Evolutionary conservation across 2,329 filamentous ascomycete genomes (phyloP), one percentile per base, ranked within the genome.

Genomic region (Botrytis byssoidea): DNA sequence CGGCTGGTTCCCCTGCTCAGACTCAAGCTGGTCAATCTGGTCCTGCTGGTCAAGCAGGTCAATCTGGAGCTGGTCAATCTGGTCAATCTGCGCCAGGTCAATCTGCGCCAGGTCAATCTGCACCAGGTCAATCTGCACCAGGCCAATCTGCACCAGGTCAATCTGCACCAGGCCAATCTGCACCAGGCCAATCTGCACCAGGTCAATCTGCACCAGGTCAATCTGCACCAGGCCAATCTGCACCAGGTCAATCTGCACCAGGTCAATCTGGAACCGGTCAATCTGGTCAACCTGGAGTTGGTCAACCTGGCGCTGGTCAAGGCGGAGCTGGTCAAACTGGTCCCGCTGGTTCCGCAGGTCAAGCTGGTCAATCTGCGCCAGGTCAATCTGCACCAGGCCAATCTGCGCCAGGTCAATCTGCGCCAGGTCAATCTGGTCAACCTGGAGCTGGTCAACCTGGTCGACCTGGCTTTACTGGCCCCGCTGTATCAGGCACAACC

Each of bases 101-200:
- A 37, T 8, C 37, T 37, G 37, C 6, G 1, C 6, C 46, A 2
- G 10, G 22, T 37, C 37, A 37, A 37, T 8, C 37, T 37, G 37
- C 6, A 9, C 6, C 46, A 2, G 12, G 25, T n/a, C 10, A 29
- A n/a, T 1, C 32, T 16, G 57, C n/a, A 6, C 5, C 42, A 2
- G 25, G 22, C 3, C 10, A 12, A 14, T 10, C 20, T 7, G 57
- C 32, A 32, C 32, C 32, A 32, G 32, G 32, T 10, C 37, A 37
- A 37, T 8, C 37, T 37, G 37, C 6, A 9, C 6, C 46, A 2
- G 10, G 22, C 10, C 37, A 37, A 37, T 8, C 37, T 37, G 37
- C 6, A 9, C 6, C 32, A 8, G 57, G 55, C 7, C 16, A 7
- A 3, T 18, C 18, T 0, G 25, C 10, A 5, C 5, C 9, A 0